Percentiles rank a stretch among this genome's conserved stretches.
phyloP scores from a whole-genome alignment of 306 rosid genomes.

The Prunus dulcis region DNA sequence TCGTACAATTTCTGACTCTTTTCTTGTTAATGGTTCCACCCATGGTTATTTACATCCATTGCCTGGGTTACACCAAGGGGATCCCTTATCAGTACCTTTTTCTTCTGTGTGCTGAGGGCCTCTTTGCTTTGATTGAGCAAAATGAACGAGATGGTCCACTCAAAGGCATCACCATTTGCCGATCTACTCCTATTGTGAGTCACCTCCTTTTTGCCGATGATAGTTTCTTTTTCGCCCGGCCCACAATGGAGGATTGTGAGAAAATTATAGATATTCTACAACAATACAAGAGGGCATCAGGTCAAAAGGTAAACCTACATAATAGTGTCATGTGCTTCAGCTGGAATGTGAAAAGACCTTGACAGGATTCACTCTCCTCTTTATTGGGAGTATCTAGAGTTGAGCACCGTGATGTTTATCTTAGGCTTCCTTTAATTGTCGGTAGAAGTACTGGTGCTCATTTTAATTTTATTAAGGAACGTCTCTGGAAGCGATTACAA shows the following conservation, averaged over 20 bases:
- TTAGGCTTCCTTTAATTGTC: not conserved
- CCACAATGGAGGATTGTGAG: not conserved
- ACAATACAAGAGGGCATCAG: not conserved
- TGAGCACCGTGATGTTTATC: not conserved
- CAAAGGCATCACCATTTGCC: not conserved
- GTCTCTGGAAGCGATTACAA: not conserved
- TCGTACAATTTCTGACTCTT: no score
- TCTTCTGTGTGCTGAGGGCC: no score
- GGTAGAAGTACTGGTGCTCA: not conserved
- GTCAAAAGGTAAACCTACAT: not conserved
- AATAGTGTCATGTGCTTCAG: not conserved
- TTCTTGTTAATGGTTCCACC: no score
- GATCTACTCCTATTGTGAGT: not conserved
- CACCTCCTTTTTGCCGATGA: no score
- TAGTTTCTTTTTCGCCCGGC: accelerated
- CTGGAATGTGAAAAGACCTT: not conserved
- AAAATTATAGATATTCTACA: no score
- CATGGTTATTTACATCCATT: no score
- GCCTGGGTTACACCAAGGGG: no score
- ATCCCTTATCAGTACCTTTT: no score
- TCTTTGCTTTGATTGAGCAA: not conserved
- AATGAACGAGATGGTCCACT: accelerated
- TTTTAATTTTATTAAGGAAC: not conserved
- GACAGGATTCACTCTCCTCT: not conserved
- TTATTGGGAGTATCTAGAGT: not conserved